Evolutionary conservation across 2,329 filamentous ascomycete species (phyloP), one percentile per base, ranked within the genome.

Genomic region (Arthrobotrys entomopaga): DNA sequence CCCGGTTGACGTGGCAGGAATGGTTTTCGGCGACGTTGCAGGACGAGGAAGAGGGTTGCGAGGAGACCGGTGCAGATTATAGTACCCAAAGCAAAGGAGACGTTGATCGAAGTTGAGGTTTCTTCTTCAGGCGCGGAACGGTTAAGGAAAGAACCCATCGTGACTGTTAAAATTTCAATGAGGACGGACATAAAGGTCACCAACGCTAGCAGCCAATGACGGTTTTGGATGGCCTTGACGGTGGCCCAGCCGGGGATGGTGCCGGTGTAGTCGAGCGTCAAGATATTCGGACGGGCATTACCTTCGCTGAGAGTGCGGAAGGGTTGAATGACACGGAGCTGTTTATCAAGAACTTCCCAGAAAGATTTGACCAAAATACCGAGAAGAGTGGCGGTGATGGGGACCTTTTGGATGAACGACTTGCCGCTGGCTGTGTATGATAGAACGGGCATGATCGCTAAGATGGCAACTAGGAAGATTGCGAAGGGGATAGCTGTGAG

Each of bases 1-100:
- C 89, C 91, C 2, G 91, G 90, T 82, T 93, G 90, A 3, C 91
- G 86, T 0, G 91, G 91, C 65, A 93, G 83, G 80, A 93, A 93
- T 1, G 90, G 87, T 65, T 88, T 87, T 0, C 88, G 85, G 13
- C 91, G 87, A 0, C 86, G 85, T 16, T 83, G 67, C 78, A 90
- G 90, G 16, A 90, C 88, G 0, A 88, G 78, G 0, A 81, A 80
- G 0, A 89, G 86, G 20, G 90, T 86, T 22, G 84, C 77, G 65
- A 85, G 84, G 80, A 93, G 87, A 80, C 90, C 89, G 5, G 86
- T 34, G n/a, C 92, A 84, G 77, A 92, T 91, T 57, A 86, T 82
- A 2, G 87, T 81, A 0, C 88, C 87, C 16, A 91, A 82, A 0
- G 81, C 82, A 38, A 92, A 86, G 1, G 89, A 89, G 6, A 88